Evolutionary conservation across 306 rosid species (phyloP), one percentile per base, ranked within the genome.

Genomic region (Castanea crenata): DNA sequence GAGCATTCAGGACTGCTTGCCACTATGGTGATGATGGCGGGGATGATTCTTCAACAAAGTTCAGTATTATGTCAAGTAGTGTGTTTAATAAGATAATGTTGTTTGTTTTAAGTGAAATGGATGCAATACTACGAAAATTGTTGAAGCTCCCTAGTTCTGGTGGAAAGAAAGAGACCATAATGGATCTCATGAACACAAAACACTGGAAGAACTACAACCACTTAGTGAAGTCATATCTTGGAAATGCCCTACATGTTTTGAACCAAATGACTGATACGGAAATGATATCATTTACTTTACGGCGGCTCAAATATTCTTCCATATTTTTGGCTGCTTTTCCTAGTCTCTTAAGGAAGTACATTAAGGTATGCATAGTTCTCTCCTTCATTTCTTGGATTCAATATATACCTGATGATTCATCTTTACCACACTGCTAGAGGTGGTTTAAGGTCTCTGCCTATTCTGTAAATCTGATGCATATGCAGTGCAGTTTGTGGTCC

Each of bases 261-360:
- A 93, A 93, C 86, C 98, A 95, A 83, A 95, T 95, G 99, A 95
- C 99, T 41, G 98, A 95, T 86, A 77, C 94, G 1, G 86, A 88
- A 81, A 95, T 95, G 98, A 92, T 95, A 85, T 86, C 99, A 41
- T 92, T 87, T 85, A 93, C 99, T 63, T 67, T 95, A 78, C 89
- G 88, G 34, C 90, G 92, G 51, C 91, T 95, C 74, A 91, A 91
- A 87, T 89, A 69, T 75, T 95, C 99, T 78, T 92, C 93, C 6
- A 14, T 92, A 59, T 89, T 92, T 83, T 82, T 95, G 88, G 93
- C 87, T 73, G 98, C 98, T 83, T 91, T 92, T 84, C 99, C 99
- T 19, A 82, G 97, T 16, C 92, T 95, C 59, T 75, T 91, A 74
- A 89, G 99, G 88, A 95, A 90, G 90, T 95, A 88, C 76, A 55